These are phyloP conservation scores for Magnusiomyces sp. DNA, from an alignment of 1,139 yeast species.

Conservation along the genomic window DNA sequence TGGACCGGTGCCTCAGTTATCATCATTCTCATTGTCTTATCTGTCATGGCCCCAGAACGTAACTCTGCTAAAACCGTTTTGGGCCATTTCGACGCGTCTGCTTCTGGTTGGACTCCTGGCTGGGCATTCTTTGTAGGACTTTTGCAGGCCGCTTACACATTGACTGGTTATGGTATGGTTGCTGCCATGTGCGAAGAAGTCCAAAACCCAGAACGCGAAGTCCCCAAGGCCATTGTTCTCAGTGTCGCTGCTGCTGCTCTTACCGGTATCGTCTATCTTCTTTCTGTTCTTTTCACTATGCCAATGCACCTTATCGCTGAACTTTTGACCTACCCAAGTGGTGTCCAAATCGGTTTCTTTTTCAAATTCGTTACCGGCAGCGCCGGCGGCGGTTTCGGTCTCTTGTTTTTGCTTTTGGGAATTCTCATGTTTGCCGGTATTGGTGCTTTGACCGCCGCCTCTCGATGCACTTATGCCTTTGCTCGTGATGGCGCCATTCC, in stretches of 20 bases:
- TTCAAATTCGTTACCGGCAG: slow-evolving; percentile 61
- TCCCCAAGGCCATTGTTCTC: slow-evolving; percentile 63
- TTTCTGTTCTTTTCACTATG: slow-evolving; percentile 68
- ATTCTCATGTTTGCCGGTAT: slow-evolving; percentile 20
- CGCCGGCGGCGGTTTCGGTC: slow-evolving; percentile 39
- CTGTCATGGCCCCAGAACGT: slow-evolving; percentile 17
- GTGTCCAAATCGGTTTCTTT: slow-evolving; percentile 41
- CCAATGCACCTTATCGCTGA: slow-evolving; percentile 47
- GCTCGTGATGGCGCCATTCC: slow-evolving; percentile 83
- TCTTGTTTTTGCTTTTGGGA: slow-evolving; percentile 44
- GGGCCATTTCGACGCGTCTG: slow-evolving; percentile 21
- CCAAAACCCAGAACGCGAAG: slow-evolving; percentile 59
- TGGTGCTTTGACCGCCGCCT: slow-evolving; percentile 54
- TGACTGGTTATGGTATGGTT: slow-evolving; percentile 76
- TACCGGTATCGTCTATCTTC: slow-evolving; percentile 61
- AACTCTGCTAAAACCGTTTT: slow-evolving; percentile 20
- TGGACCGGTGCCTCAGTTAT: slow-evolving; percentile 18
- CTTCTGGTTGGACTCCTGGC: slow-evolving; percentile 22
- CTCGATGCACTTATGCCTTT: slow-evolving; percentile 72
- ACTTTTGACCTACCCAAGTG: slow-evolving; percentile 42
- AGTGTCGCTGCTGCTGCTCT: slow-evolving; percentile 57
- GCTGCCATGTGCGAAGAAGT: slow-evolving; percentile 81
- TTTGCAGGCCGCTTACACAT: slow-evolving; percentile 69
- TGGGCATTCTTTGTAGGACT: slow-evolving; percentile 43
- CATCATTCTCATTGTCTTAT: slow-evolving; percentile 19